Evolutionary conservation across 2,329 filamentous ascomycete species (phyloP), one percentile per base, ranked within the genome.

Genomic region (Annulohypoxylon truncatum): DNA sequence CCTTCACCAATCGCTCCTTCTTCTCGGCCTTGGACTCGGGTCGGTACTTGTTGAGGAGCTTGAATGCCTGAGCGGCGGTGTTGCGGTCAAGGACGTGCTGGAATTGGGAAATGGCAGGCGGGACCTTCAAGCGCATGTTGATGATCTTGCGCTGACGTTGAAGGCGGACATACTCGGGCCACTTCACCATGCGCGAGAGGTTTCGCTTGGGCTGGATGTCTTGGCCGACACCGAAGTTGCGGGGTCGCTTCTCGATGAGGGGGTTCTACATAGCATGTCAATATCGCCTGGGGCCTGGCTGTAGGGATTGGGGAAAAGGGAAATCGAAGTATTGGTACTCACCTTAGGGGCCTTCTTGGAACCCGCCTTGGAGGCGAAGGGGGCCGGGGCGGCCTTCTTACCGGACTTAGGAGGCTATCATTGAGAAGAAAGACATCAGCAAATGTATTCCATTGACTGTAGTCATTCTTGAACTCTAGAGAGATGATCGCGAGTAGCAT

Each of bases 391-490:
- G 85, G 93, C 91, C 89, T 97, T 98, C 92, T 97, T 98, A 88
- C 94, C 94, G 80, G 87, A 82, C 88, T 98, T 99, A 82, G 95
- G 92, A 92, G 96, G 93, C 96, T 98, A 87, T 98, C 94, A 98
- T 98, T 96, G 95, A 98, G 95, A 93, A 96, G 94, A 96, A 97
- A 93, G 90, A 93, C 86, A 93, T 97, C 92, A 97, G 94, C 91
- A 84, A 88, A 86, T 89, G 88, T 90, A 88, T 90, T 90, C 86
- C 87, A 90, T 89, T 84, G 83, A 84, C 84, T 85, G 86, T 82
- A 80, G 87, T 92, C 91, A 93, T 92, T 90, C 91, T 89, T 91
- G 84, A 92, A 91, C 93, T 97, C 93, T 96, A 96, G 85, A 90
- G 93, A 96, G 91, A 87, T 83, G 63, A 65, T 70, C 82, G 79